phyloP scores from a whole-genome alignment of 176 grass and related monocot genomes.

The Alopecurus myosuroides region DNA sequence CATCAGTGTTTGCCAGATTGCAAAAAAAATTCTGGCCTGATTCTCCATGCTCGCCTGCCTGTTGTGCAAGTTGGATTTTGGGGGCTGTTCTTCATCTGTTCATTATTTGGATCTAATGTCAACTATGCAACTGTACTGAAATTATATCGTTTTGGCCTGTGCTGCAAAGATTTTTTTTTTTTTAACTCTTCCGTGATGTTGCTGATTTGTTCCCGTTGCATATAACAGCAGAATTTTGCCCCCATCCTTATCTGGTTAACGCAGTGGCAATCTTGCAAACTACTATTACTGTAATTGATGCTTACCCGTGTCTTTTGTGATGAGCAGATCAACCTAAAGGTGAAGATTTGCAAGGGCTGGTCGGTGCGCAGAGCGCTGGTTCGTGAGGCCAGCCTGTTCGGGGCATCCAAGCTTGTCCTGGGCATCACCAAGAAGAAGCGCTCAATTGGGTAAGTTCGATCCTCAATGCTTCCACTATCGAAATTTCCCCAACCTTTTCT shows the following conservation, averaged over 20 bases:
- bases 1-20: neutral
- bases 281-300: neutral
- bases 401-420: conserved; percentile 68
- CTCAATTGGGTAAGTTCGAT: conserved; percentile 49
- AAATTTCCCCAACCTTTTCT: neutral
- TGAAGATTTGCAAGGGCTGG: conserved; percentile 89
- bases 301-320: neutral
- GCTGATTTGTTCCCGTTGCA: neutral
- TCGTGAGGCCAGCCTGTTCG: conserved; percentile 59
- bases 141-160: neutral
- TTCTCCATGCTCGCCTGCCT: neutral
- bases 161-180: neutral
- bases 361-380: conserved; percentile 73
- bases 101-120: neutral
- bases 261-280: too few species aligned
- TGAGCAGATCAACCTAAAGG: conserved; percentile 77
- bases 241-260: neutral
- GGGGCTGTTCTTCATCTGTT: neutral
- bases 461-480: conserved; percentile 21
- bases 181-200: neutral
- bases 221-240: neutral
- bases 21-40: neutral
- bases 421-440: conserved; percentile 60
- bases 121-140: neutral
- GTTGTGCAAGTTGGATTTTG: neutral